A percentile compares a stretch with the other conserved stretches of the same genome.
Conservation (phyloP, 306 rosid species). For the Inga leiocalycina region DNA sequence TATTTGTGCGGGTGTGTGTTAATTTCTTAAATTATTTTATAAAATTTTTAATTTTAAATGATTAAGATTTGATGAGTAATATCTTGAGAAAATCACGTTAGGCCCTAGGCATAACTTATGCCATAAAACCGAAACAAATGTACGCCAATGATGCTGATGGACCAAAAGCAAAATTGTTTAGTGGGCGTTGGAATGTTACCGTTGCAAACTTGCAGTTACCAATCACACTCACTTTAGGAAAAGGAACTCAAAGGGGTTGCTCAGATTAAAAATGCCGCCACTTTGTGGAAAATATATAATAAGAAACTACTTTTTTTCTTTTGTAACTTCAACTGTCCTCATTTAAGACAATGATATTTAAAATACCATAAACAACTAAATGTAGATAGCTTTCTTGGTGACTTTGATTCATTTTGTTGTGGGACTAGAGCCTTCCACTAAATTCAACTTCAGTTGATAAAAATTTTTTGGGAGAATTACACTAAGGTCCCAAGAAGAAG, state of each 20-base stretch:
- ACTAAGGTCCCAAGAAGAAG: too few species aligned
- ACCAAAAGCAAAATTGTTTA: constrained; percentile 24
- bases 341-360: too few species aligned
- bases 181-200: constrained; percentile 33
- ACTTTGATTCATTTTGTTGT: too few species aligned
- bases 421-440: too few species aligned
- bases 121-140: constrained; percentile 31
- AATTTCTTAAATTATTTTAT: not conserved
- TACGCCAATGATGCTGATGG: constrained; percentile 32
- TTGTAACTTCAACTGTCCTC: too few species aligned
- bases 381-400: too few species aligned
- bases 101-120: constrained; percentile 34
- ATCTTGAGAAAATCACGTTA: constrained; percentile 20
- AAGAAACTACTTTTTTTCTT: too few species aligned
- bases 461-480: too few species aligned
- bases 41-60: not conserved
- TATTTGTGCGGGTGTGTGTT: not conserved
- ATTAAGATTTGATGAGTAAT: not conserved
- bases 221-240: constrained; percentile 18
- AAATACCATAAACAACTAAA: too few species aligned
- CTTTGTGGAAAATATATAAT: not conserved
- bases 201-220: constrained; percentile 29
- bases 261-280: not conserved
- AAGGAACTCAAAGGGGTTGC: not conserved
- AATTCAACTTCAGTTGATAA: too few species aligned